Percentiles rank a stretch among this genome's conserved stretches.
Evolutionary conservation across 805 yeast species (phyloP).

Genomic region (Suhomyces pyralidae): DNA sequence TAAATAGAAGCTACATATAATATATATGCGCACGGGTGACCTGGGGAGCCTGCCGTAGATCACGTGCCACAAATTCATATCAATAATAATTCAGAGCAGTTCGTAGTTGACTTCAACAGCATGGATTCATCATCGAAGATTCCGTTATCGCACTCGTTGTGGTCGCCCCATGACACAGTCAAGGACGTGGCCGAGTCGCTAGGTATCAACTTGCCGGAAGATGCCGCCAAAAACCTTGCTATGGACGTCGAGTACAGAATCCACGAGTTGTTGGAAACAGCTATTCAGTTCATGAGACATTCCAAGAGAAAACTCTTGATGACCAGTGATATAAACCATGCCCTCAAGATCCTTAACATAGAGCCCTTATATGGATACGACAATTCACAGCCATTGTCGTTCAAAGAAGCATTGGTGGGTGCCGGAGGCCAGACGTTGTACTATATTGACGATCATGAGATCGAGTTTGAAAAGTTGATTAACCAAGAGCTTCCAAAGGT

Average conservation of each 20-base stretch:
- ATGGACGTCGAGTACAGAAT: constrained; percentile 99
- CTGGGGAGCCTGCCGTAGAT: background rate
- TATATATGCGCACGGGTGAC: background rate
- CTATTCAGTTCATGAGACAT: constrained; percentile 93
- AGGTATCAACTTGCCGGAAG: constrained; percentile 83
- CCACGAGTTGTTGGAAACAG: constrained; percentile 93
- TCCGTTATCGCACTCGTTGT: constrained; percentile 80
- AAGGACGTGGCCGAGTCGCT: constrained; percentile 92
- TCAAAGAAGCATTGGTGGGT: constrained; percentile 83
- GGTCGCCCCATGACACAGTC: constrained; percentile 98
- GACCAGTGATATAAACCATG: constrained; percentile 77
- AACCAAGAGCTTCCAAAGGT: constrained; percentile 94
- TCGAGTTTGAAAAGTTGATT: constrained; percentile 89
- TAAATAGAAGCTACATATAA: background rate
- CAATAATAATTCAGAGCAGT: background rate
- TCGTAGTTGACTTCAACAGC: background rate
- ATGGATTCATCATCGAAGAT: constrained; percentile 41
- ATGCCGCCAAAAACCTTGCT: constrained; percentile 89
- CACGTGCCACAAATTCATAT: background rate
- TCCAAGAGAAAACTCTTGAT: constrained; percentile 79
- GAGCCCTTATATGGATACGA: constrained; percentile 94
- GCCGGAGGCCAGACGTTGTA: constrained; percentile 88
- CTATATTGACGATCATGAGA: constrained; percentile 87
- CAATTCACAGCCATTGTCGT: constrained; percentile 64
- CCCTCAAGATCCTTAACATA: constrained; percentile 79